phyloP scores from a whole-genome alignment of 2,329 filamentous ascomycete genomes.

The Dothistroma pini region DNA sequence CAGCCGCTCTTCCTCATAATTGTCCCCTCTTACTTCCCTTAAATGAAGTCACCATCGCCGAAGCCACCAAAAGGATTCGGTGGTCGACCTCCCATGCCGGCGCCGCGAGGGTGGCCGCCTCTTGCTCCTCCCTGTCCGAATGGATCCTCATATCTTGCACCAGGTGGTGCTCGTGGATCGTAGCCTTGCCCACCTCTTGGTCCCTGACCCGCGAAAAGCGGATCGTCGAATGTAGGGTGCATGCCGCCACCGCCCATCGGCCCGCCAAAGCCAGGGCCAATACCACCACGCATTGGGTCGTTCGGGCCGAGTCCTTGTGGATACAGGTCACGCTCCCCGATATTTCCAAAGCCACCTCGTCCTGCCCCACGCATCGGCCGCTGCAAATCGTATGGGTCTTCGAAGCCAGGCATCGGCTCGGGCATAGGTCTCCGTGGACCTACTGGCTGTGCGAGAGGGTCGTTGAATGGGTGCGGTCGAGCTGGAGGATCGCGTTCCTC shows the following conservation, averaged over 20 bases:
- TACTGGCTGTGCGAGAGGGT: conserved; percentile 50
- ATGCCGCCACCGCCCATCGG: conserved; percentile 66
- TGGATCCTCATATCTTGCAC: conserved; percentile 89
- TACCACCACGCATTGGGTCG: conserved; percentile 70
- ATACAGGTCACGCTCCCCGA: conserved; percentile 84
- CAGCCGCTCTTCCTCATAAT: neutral
- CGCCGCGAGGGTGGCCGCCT: conserved; percentile 45
- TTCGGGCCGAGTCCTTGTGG: conserved; percentile 80
- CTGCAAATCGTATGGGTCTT: conserved; percentile 85
- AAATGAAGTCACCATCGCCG: conserved; percentile 58
- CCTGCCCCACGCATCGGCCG: conserved; percentile 55
- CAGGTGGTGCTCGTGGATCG: conserved; percentile 75
- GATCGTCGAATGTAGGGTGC: conserved; percentile 94
- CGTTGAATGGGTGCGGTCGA: conserved; percentile 60
- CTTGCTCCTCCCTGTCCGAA: conserved; percentile 61
- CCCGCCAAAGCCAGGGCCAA: conserved; percentile 54
- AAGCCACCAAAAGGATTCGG: conserved; percentile 60
- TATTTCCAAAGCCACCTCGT: conserved; percentile 44
- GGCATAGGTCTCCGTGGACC: conserved; percentile 62
- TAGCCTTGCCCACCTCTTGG: conserved; percentile 47
- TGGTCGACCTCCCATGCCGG: conserved; percentile 46
- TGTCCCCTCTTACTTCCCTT: conserved; percentile 2
- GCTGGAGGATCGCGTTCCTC: conserved; percentile 59
- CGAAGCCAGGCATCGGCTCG: conserved; percentile 77
- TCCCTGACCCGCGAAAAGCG: conserved; percentile 63